These are phyloP conservation scores for Coemansia guatemalensis DNA, from an alignment of 192 early-diverging fungal species.

Conservation along the genomic window DNA sequence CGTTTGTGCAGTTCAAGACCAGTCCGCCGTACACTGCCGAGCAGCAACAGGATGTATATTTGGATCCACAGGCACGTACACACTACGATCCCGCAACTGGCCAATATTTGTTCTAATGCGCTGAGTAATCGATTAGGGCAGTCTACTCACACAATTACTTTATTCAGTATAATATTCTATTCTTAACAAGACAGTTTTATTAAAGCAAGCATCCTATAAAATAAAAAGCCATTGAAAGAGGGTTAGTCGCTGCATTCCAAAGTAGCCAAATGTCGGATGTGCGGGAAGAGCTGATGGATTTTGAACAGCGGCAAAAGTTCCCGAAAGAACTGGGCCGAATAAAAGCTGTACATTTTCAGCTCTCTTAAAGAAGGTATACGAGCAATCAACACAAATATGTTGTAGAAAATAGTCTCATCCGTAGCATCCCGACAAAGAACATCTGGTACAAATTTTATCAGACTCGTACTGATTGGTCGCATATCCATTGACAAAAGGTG, in stretches of 20 bases:
- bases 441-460: constrained; percentile 31
- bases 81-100: constrained; percentile 7
- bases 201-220: constrained; percentile 1
- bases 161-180: too few relatives aligned
- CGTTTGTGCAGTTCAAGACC: constrained; percentile 35
- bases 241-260: constrained; percentile 26
- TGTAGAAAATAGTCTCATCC: constrained; percentile 38
- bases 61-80: constrained; percentile 18
- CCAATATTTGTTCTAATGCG: constrained; percentile 13
- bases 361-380: constrained; percentile 32
- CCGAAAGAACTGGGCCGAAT: constrained; percentile 25
- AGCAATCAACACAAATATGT: constrained; percentile 33
- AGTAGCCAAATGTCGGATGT: constrained; percentile 26
- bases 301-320: constrained; percentile 34
- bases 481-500: constrained; percentile 21
- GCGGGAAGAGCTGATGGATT: constrained; percentile 22
- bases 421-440: constrained; percentile 23
- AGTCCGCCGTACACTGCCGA: constrained; percentile 19
- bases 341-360: constrained; percentile 38
- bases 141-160: too few relatives aligned
- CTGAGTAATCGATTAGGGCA: too few relatives aligned
- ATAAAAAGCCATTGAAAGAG: neutral
- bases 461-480: constrained; percentile 32
- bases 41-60: constrained; percentile 19
- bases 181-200: too few relatives aligned